Evolutionary conservation across 2,329 filamentous ascomycete species (phyloP), one percentile per base, ranked within the genome.

Genomic region (Fusarium cyanostomum): DNA sequence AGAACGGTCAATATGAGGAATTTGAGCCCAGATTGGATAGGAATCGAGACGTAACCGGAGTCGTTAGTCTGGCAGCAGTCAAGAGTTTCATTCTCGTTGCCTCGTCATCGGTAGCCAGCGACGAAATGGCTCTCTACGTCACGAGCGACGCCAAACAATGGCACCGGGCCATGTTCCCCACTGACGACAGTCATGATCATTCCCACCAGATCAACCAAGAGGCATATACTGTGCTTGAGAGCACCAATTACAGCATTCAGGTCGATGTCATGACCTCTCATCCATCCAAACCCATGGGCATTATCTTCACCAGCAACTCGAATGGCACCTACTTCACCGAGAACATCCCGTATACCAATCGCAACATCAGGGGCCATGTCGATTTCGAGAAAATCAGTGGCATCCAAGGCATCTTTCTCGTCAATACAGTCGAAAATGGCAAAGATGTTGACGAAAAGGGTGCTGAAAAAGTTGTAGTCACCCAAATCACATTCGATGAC

Each of bases 161-260:
- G 95, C 93, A 98, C 75, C 89, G 93, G 50, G 94, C 94, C 57
- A 87, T 96, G 72, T 98, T 99, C 76, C 90, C 89, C 8, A 87
- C 88, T 39, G 89, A 91, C 61, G 92, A 96, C 74, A 90, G 80
- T 39, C 79, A 81, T 61, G 89, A 92, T 59, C 93, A 97, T 75
- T 92, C 83, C 37, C 79, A 81, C 57, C 75, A 72, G 44, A 78
- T 94, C 70, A 85, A 92, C 61, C 90, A 97, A 74, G 87, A 94
- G 73, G 92, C 92, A 3, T 99, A 97, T 76, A 99, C 95, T 0
- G 86, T 99, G 43, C 84, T 99, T 35, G 94, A 98, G 78, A 95
- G 94, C 71, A 98, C 95, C 37, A 94, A 97, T 73, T 97, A 99
- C 81, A 97, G 94, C 80, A 93, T 99, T 69, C 94, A 98, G 78